A percentile compares a stretch with the other conserved stretches of the same genome.
Evolutionary conservation across 164 flowering plant species (phyloP).

Genomic region (Macadamia tetraphylla): DNA sequence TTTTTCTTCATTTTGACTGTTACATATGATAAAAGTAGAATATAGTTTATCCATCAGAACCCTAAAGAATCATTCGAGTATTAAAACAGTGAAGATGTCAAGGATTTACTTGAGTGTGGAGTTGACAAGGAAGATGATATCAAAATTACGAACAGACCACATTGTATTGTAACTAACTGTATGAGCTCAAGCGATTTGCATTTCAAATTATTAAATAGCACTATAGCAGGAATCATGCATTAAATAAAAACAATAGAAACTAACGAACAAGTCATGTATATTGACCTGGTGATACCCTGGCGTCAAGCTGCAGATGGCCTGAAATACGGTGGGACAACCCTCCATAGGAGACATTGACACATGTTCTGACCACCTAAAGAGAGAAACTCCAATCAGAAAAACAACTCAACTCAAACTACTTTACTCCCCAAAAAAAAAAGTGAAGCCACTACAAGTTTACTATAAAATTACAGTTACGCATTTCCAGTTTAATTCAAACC

Average conservation of each 20-base stretch:
- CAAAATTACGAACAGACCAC: not conserved
- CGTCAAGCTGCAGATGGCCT: constrained; percentile 53
- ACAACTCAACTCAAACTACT: not conserved
- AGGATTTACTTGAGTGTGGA: not conserved
- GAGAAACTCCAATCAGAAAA: not conserved
- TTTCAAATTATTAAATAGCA: not conserved
- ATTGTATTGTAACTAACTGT: not conserved
- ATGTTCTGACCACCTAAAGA: constrained; percentile 71
- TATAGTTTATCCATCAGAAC: too few species aligned
- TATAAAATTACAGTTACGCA: too few species aligned
- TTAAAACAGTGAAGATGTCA: too few species aligned
- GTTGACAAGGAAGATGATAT: not conserved
- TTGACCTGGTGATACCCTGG: constrained; percentile 84
- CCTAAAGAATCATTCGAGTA: too few species aligned
- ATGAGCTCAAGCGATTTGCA: not conserved
- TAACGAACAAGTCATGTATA: not conserved
- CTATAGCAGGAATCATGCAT: not conserved
- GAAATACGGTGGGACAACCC: constrained; percentile 85
- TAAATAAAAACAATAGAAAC: not conserved
- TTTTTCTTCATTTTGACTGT: too few species aligned
- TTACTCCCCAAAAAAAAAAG: too few species aligned
- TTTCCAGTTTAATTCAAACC: too few species aligned
- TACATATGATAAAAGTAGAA: too few species aligned
- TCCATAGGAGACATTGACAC: constrained; percentile 80
- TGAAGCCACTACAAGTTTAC: too few species aligned